A percentile compares a stretch with the other conserved stretches of the same genome.
Evolutionary conservation across 169 alveolate species (phyloP).

Genomic region (Eimeria maxima): DNA sequence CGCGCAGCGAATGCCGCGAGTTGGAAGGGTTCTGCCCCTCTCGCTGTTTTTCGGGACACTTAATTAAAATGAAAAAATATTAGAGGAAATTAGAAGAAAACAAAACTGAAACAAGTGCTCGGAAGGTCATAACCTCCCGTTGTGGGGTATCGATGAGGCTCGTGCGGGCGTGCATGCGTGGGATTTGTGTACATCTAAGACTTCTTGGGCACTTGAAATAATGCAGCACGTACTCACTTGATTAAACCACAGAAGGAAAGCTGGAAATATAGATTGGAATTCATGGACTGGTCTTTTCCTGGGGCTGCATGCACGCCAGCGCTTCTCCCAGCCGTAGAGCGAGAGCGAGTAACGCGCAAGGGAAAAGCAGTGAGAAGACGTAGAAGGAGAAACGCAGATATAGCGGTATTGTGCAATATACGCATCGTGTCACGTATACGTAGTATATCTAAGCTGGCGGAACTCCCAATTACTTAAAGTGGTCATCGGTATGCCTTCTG

Average conservation of each 20-base stretch:
- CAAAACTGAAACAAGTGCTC: not conserved
- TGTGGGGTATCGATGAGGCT: constrained; percentile 40
- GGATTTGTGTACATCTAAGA: not conserved
- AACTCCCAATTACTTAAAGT: too few species aligned
- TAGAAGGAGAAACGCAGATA: too few species aligned
- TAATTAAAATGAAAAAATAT: not conserved
- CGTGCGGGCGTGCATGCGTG: not conserved
- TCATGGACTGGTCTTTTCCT: not conserved
- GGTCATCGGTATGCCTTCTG: too few species aligned
- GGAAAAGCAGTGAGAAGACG: too few species aligned
- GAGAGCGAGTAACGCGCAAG: too few species aligned
- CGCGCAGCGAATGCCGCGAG: not conserved
- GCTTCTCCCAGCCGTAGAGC: too few species aligned
- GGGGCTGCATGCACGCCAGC: constrained; percentile 38
- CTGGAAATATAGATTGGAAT: not conserved
- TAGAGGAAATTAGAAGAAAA: not conserved
- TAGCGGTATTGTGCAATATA: too few species aligned
- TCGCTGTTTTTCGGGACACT: not conserved
- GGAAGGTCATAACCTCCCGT: not conserved
- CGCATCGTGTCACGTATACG: too few species aligned
- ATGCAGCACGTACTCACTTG: not conserved
- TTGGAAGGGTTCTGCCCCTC: not conserved
- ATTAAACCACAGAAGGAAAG: not conserved
- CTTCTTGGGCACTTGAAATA: not conserved
- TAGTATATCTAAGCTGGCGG: too few species aligned